Base-by-base conservation (phyloP, 768 basidiomycete genomes). In the Mycena metata region DNA sequence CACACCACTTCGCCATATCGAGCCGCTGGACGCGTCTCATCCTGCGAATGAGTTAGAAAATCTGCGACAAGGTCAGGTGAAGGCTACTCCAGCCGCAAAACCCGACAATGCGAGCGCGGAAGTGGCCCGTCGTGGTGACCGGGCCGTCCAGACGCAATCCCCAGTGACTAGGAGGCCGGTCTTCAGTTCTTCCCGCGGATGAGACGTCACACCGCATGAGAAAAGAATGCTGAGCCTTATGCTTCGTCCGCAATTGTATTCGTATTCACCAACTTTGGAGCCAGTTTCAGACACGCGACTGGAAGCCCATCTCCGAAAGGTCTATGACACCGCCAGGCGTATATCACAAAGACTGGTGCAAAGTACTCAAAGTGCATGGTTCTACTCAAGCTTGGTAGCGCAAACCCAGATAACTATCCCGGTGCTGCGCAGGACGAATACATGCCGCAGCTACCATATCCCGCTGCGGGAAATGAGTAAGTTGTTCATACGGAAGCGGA, bases 401-500 rank as follows among this genome's bases (percentile, higher is more conserved):
- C 26, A 49, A 35, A 23, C 49, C 21, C 39, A 41, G 26, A 57
- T 43, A 57, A 47, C n/a, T 30, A 47, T 49, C 15, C 33, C 8
- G 35, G 21, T 12, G 51, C 51, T 43, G 41, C 26, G 49, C 23
- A 66, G 66, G 52, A 67, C 43, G 70, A 76, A 65, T 79, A 83
- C 62, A 83, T 83, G 83, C 58, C 77, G 56, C 78, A 73, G 60
- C 75, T 80, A 7, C 69, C 79, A n/a, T n/a, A n/a, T n/a, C n/a
- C n/a, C n/a, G n/a, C n/a, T n/a, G n/a, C n/a, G n/a, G n/a, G n/a
- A n/a, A n/a, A n/a, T n/a, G n/a, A n/a, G n/a, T n/a, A n/a, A n/a
- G n/a, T n/a, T n/a, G n/a, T n/a, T n/a, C n/a, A n/a, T n/a, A n/a
- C n/a, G n/a, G n/a, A n/a, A n/a, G n/a, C n/a, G n/a, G n/a, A n/a